A percentile compares a stretch with the other conserved stretches of the same genome.
phyloP scores from a whole-genome alignment of 257 asterid species.

The Solanum paucissectum region DNA sequence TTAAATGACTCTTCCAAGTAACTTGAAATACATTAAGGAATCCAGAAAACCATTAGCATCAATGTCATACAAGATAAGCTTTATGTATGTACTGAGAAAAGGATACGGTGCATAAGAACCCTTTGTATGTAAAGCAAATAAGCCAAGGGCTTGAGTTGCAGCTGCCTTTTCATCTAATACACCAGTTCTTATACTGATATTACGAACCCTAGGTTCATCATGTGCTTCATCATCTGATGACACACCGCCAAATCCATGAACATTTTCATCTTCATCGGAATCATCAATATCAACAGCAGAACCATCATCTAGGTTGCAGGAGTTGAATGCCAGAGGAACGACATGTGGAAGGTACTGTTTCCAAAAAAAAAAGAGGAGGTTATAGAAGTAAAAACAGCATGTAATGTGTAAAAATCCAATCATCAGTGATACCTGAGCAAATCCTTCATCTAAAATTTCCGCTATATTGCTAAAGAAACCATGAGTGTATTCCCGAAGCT shows the following conservation, averaged over 20 bases:
- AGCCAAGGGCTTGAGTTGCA: slow-evolving; percentile 98
- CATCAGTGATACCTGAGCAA: slow-evolving; percentile 56
- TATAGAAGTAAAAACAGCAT: slow-evolving; percentile 10
- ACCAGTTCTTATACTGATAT: slow-evolving; percentile 94
- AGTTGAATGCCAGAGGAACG: slow-evolving; percentile 70
- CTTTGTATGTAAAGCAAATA: slow-evolving; percentile 85
- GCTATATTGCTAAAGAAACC: slow-evolving; percentile 96
- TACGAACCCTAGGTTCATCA: slow-evolving; percentile 94
- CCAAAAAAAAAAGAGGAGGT: slow-evolving; percentile 10
- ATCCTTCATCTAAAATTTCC: slow-evolving; percentile 83
- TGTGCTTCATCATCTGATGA: slow-evolving; percentile 98
- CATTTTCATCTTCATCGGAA: slow-evolving; percentile 66
- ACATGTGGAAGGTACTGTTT: slow-evolving; percentile 92
- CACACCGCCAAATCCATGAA: slow-evolving; percentile 79
- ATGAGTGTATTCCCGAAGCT: slow-evolving; percentile 97
- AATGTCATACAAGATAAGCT: background rate
- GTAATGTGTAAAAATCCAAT: slow-evolving; percentile 3
- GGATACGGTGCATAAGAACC: slow-evolving; percentile 92
- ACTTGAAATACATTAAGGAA: slow-evolving; percentile 50
- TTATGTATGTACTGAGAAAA: slow-evolving; percentile 1
- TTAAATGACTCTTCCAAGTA: slow-evolving; percentile 87
- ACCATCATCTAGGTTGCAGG: slow-evolving; percentile 99
- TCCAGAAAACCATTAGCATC: background rate
- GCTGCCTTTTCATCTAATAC: slow-evolving; percentile 99
- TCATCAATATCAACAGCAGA: slow-evolving; percentile 96